These are phyloP conservation scores for Aspergillus fructus DNA, from an alignment of 2,329 filamentous ascomycete species.

Conservation along the genomic window DNA sequence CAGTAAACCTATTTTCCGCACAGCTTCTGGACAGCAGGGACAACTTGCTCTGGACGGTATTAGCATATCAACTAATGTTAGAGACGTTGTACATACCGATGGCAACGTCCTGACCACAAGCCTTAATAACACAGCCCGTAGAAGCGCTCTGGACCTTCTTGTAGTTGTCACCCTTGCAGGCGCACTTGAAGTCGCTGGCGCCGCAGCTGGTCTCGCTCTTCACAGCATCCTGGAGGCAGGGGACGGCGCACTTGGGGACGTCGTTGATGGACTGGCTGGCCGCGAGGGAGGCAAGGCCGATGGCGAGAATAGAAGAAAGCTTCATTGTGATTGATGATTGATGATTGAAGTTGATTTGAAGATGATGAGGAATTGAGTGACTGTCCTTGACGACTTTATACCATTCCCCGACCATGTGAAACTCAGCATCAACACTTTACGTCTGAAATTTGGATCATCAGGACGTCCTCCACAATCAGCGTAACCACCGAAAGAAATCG, in stretches of 20 bases:
- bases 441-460: too few relatives aligned
- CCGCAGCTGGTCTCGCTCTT: not conserved
- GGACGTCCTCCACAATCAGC: too few relatives aligned
- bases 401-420: too few relatives aligned
- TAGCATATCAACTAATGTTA: not conserved
- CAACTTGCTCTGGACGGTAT: not conserved
- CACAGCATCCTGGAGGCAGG: not conserved
- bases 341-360: not conserved
- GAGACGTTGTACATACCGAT: not conserved
- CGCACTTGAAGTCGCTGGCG: not conserved
- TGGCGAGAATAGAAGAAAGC: not conserved
- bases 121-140: not conserved
- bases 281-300: not conserved
- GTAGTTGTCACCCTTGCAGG: not conserved
- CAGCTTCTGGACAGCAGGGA: not conserved
- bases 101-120: not conserved
- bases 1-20: not conserved
- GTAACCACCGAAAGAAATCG: too few relatives aligned
- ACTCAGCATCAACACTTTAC: too few relatives aligned
- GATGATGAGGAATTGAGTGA: not conserved
- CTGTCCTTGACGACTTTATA: too few relatives aligned
- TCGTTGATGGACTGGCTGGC: not conserved
- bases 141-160: not conserved
- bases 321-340: slow-evolving; percentile 1
- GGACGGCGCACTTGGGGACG: not conserved